Percentiles rank a stretch among this genome's conserved stretches.
Evolutionary conservation across 139 green algal species (phyloP).

Genomic region (Chlorokybus atmophyticus): DNA sequence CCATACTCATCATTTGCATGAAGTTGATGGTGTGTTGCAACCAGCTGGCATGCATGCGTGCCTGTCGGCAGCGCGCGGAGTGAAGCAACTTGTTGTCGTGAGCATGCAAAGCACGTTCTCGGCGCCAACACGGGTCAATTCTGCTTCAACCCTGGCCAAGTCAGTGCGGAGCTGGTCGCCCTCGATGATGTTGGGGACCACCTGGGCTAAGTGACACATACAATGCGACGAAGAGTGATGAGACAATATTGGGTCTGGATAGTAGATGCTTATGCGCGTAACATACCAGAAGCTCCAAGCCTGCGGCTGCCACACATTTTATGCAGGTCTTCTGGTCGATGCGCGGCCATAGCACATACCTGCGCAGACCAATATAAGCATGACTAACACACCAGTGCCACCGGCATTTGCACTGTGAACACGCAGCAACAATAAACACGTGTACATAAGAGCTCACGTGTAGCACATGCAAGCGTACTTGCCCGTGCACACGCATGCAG

Average conservation of each 20-base stretch:
- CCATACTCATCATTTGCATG: too few species aligned
- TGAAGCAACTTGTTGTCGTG: conserved; percentile 92
- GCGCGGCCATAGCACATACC: conserved; percentile 75
- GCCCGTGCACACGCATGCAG: too few species aligned
- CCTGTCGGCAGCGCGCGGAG: conserved; percentile 54
- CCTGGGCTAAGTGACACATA: too few species aligned
- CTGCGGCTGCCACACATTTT: conserved; percentile 66
- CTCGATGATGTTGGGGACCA: conserved; percentile 12
- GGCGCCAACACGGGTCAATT: conserved; percentile 31
- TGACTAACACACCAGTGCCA: too few species aligned
- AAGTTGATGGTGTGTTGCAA: neutral
- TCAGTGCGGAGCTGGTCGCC: conserved; percentile 67
- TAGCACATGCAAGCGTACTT: too few species aligned
- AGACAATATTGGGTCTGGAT: too few species aligned
- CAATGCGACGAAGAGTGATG: too few species aligned
- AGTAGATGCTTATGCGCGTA: too few species aligned
- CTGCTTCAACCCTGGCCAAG: conserved; percentile 33
- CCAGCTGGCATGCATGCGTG: conserved; percentile 45
- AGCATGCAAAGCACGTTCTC: conserved; percentile 35
- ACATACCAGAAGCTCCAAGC: conserved; percentile 50
- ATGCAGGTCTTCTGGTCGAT: conserved; percentile 98
- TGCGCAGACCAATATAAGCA: neutral
- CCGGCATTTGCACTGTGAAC: too few species aligned
- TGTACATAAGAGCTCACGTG: too few species aligned
- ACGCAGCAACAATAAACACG: too few species aligned